phyloP scores from a whole-genome alignment of 352 stramenopile genomes.

The Blastocystis sp. region DNA sequence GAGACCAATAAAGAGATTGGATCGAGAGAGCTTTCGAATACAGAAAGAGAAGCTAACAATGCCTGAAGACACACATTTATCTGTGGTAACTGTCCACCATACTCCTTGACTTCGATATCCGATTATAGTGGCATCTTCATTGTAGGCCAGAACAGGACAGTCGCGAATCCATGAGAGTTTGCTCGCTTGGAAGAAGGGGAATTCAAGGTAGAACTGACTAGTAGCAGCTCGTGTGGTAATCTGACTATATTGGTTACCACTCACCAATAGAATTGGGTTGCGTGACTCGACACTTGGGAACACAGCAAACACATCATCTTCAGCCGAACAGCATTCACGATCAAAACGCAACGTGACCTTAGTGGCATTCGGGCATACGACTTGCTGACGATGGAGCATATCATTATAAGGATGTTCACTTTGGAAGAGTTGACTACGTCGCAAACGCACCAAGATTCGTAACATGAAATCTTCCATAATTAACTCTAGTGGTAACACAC shows the following conservation, averaged over 20 bases:
- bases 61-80: conserved; percentile 22
- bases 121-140: conserved; percentile 18
- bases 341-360: conserved; percentile 60
- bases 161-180: conserved; percentile 16
- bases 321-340: conserved; percentile 39
- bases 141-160: background rate
- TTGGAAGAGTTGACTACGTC: conserved; percentile 12
- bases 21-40: conserved; percentile 13
- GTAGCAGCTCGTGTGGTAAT: background rate
- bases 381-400: background rate
- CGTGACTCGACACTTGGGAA: conserved; percentile 31
- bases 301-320: conserved; percentile 67
- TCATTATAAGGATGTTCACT: conserved; percentile 59
- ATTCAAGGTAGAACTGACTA: conserved; percentile 51
- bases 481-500: conserved; percentile 15
- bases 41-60: conserved; percentile 50
- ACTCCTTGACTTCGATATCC: background rate
- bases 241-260: background rate
- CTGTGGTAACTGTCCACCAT: conserved; percentile 55
- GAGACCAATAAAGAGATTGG: conserved; percentile 43
- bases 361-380: background rate
- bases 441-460: conserved; percentile 33
- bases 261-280: conserved; percentile 54
- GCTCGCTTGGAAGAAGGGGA: conserved; percentile 44
- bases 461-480: conserved; percentile 56